Evolutionary conservation across 345 rosid genomes (phyloP), one percentile per base, ranked within the genome.

Genomic region (Salix exigua): DNA sequence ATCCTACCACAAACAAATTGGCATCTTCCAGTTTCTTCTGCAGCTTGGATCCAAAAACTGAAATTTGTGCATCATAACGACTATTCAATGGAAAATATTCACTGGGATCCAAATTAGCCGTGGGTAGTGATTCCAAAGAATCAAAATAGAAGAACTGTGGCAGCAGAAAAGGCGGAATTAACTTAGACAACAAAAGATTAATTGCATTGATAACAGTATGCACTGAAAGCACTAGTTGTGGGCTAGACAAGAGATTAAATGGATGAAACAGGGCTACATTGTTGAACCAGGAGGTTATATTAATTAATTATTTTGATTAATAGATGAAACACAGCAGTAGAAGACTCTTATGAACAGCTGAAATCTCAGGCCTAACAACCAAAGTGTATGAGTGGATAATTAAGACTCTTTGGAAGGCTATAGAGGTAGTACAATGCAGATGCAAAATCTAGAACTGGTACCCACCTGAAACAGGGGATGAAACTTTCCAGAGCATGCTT

Each of bases 401-500:
- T 7, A 18, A 21, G 7, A 6, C 60, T 23, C 60, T 51, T 7
- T 8, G 5, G 21, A 51, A 51, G 60, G 60, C 23, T 51, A 18
- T 51, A 18, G 23, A 51, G 60, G 60, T 51, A 28, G 13, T 25
- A 6, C 2, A 1, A 30, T 62, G 8, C 30, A 31, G 64, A 30
- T 35, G 51, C 63, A 71, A 23, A 30, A 51, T 10, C 25, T 5
- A 71, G 6, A 72, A 72, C 67, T 8, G 60, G n/a, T 71, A 72
- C 68, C 23, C 44, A 91, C 99, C 98, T 96, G 99, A 79, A 83
- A 90, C 60, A 96, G 92, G 23, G 99, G 99, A 83, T 96, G 99
- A 64, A 96, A 96, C 83, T 96, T 96, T 73, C 97, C 97, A 75
- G 99, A 92, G 86, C 99, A 96, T 66, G 99, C 99, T 85, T 96